phyloP scores from a whole-genome alignment of 2,329 filamentous ascomycete genomes.

The Ceratocystis huliohia region DNA sequence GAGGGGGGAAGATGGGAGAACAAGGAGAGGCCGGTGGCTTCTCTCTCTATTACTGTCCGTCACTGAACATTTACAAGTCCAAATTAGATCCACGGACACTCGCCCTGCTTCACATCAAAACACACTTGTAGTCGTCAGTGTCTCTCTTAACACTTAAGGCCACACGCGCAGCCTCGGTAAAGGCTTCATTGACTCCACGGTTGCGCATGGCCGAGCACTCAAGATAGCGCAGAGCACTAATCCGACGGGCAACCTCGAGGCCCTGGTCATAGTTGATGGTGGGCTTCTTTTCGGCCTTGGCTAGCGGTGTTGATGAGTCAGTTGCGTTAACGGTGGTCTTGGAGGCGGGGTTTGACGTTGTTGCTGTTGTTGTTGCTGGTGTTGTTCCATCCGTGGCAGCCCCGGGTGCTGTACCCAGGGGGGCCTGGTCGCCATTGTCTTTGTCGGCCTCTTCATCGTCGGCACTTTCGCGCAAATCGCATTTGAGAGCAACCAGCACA shows the following conservation, averaged over 20 bases:
- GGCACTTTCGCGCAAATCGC: slow-evolving; percentile 72
- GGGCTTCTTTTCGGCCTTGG: slow-evolving; percentile 47
- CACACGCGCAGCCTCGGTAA: slow-evolving; percentile 92
- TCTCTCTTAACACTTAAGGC: slow-evolving; percentile 62
- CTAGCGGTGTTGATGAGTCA: slow-evolving; percentile 27
- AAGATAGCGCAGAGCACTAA: slow-evolving; percentile 85
- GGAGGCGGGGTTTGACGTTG: background rate
- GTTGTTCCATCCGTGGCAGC: background rate
- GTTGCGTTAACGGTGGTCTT: slow-evolving; percentile 25
- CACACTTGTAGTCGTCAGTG: slow-evolving; percentile 48
- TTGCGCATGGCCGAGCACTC: slow-evolving; percentile 99
- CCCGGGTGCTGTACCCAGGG: slow-evolving; percentile 26
- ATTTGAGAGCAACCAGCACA: slow-evolving; percentile 91
- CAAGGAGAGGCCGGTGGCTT: background rate
- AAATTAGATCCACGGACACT: too few species aligned
- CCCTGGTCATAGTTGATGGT: slow-evolving; percentile 87
- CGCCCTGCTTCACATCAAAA: slow-evolving; percentile 39
- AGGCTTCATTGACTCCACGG: slow-evolving; percentile 93
- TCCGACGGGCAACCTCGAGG: slow-evolving; percentile 77
- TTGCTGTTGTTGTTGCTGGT: background rate
- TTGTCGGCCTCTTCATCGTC: slow-evolving; percentile 53
- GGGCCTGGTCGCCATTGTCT: slow-evolving; percentile 31
- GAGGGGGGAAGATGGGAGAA: background rate
- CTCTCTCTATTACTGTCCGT: too few species aligned
- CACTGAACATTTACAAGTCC: too few species aligned